Conservation (phyloP, 305 asterid species). For the Stenogyne calaminthoides region DNA sequence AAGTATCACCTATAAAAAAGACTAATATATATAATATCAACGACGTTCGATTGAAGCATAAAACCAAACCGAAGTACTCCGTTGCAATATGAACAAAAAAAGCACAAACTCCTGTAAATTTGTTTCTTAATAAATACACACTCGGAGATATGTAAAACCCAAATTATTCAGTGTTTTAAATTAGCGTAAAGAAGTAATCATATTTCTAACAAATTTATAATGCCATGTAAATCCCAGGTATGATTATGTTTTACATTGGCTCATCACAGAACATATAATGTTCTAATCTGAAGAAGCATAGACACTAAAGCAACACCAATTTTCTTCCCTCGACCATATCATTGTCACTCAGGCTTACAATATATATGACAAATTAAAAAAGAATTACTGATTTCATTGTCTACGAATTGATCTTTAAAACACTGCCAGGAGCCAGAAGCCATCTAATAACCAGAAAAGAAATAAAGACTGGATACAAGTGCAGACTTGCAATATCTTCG, state of each 20-base stretch:
- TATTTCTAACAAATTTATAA: too few relatives aligned
- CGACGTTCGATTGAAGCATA: not conserved
- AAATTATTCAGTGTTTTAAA: too few relatives aligned
- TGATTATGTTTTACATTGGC: not conserved
- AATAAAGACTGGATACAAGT: not conserved
- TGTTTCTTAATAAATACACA: too few relatives aligned
- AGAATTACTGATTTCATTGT: not conserved
- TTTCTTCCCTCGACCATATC: not conserved
- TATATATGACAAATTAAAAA: not conserved
- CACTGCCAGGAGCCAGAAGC: not conserved
- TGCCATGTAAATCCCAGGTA: too few relatives aligned
- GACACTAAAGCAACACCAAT: not conserved
- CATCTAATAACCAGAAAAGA: not conserved
- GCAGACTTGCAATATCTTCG: not conserved
- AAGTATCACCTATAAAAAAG: not conserved
- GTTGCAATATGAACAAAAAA: too few relatives aligned
- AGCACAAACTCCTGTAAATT: too few relatives aligned
- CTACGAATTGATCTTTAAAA: not conserved
- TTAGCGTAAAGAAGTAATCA: too few relatives aligned
- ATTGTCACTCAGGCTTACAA: not conserved
- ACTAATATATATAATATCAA: not conserved
- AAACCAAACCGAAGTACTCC: not conserved
- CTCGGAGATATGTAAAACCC: too few relatives aligned
- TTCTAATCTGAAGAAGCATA: not conserved
- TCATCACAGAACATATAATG: not conserved